Evolutionary conservation across 164 flowering plant species (phyloP).

Genomic region (Nymphaea colorata): DNA sequence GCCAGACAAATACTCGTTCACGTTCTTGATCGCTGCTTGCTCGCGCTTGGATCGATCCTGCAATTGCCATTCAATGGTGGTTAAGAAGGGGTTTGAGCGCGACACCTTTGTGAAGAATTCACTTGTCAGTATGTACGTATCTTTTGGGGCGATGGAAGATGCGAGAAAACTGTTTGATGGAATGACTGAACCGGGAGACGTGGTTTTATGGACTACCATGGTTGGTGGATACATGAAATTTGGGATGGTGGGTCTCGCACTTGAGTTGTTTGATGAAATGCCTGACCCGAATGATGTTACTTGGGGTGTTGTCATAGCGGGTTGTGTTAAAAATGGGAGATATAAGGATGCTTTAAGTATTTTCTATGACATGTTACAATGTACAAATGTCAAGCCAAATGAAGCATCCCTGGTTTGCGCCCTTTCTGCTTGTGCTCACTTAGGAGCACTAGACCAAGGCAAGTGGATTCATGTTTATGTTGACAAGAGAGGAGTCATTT

Average conservation of each 20-base stretch:
- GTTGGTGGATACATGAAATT: slow-evolving; percentile 28
- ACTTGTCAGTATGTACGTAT: slow-evolving; percentile 26
- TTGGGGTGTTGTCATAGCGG: slow-evolving; percentile 46
- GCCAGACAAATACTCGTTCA: slow-evolving; percentile 51
- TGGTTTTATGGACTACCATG: slow-evolving; percentile 46
- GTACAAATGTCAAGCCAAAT: slow-evolving; percentile 24
- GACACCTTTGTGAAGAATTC: slow-evolving; percentile 38
- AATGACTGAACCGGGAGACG: slow-evolving; percentile 30
- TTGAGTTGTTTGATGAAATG: slow-evolving; percentile 26
- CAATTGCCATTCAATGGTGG: slow-evolving; percentile 25
- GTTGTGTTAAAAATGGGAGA: slow-evolving; percentile 24
- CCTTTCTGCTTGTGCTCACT: slow-evolving; percentile 47
- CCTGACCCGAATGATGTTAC: slow-evolving; percentile 35
- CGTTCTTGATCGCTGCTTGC: slow-evolving; percentile 32
- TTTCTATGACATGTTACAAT: slow-evolving; percentile 26
- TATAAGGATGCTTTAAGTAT: slow-evolving; percentile 28
- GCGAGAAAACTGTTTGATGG: slow-evolving; percentile 35
- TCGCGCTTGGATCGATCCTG: slow-evolving; percentile 15
- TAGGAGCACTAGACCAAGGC: slow-evolving; percentile 50
- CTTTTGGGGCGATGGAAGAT: slow-evolving; percentile 17
- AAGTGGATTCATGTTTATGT: slow-evolving; percentile 33
- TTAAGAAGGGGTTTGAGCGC: slow-evolving; percentile 22
- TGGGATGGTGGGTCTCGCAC: slow-evolving; percentile 28
- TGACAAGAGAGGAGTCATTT: slow-evolving; percentile 12
- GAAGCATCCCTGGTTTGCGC: slow-evolving; percentile 50